Evolutionary conservation across 257 asterid genomes (phyloP), one percentile per base, ranked within the genome.

Genomic region (Agastache rugosa): DNA sequence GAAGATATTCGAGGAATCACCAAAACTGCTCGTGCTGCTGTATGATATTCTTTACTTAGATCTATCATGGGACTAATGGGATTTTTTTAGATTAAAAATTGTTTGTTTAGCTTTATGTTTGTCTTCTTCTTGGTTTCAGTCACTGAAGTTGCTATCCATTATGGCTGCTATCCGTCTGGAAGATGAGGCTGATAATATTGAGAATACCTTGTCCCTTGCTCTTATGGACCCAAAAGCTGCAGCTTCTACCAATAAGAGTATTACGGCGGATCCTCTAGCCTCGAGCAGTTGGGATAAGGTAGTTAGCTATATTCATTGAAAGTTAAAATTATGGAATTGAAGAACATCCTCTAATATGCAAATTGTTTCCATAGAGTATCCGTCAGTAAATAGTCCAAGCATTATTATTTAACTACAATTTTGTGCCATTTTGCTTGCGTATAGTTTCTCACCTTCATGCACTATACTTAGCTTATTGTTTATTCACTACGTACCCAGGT

Each of bases 261-360:
- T 74, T 71, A 80, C 90, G 62, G 50, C 78, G 62, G 98, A 93
- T 73, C 87, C 93, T 77, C 97, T 93, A 54, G 97, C 98, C 67
- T 89, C 97, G 25, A 93, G 95, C 88, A 85, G 87, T 75, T 93
- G 98, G 98, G 90, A 89, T 58, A 84, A 85, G 95, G 98, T 93
- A 85, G 50, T 72, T 73, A 54, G 56, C 69, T 59, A 31, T 75
- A 77, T 66, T 47, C 31, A 10, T 54, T 55, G 59, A 14, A 59
- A 63, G 54, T 75, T 74, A 74, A 54, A 22, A 20, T 25, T 19
- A 37, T 45, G 53, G 47, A 53, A 44, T 45, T 34, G 68, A 67
- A 70, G 58, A 55, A 69, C 65, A 61, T 63, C 41, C 59, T 78
- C 17, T 31, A 50, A 56, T 60, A 63, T 77, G 29, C 14, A 55